Base-by-base conservation (phyloP, 2,329 filamentous ascomycete species). In the Capronia americana region DNA sequence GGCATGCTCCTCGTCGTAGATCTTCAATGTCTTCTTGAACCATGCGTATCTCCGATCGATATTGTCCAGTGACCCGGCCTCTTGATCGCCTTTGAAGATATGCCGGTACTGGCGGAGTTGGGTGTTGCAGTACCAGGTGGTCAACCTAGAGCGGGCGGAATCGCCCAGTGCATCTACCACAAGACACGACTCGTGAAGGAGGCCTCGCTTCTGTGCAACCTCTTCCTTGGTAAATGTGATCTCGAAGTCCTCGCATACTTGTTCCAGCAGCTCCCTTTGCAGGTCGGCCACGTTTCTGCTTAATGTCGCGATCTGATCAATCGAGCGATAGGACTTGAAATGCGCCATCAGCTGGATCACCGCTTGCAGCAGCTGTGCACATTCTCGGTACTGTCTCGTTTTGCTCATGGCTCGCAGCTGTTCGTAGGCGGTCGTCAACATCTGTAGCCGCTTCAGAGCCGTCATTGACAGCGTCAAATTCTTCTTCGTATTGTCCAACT, bases 181-280 rank as follows among this genome's bases (percentile, higher is more conserved):
- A 69, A 92, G 83, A 77, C 95, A 98, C 0, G 92, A 93, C 79
- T 99, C 95, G 41, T 90, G 84, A 63, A 99, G 84, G 76, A 90
- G 89, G 14, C 84, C 86, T 71, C 87, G 88, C 71, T 88, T 89
- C 64, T 87, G 82, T 2, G 84, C 83, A 14, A 97, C 88, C 78
- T 98, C 94, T 24, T 88, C 89, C 78, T 94, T 96, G 23, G 93
- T 90, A 79, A 98, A 99, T 0, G 92, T 91, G 65, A 97, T 86
- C 82, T 99, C 95, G 76, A 99, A 99, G 79, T 99, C 95, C 79
- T 98, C 95, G 77, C 95, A 99, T n/a, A 99, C 90, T 79, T 99
- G 95, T 81, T 99, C 95, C 64, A 97, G 82, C 65, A 99, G 81
- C 77, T 97, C 93, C 67, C 93, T 85, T 80, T 99, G 95, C 70